Evolutionary conservation across 352 stramenopile genomes (phyloP).

Genomic region (Plasmopara halstedii): DNA sequence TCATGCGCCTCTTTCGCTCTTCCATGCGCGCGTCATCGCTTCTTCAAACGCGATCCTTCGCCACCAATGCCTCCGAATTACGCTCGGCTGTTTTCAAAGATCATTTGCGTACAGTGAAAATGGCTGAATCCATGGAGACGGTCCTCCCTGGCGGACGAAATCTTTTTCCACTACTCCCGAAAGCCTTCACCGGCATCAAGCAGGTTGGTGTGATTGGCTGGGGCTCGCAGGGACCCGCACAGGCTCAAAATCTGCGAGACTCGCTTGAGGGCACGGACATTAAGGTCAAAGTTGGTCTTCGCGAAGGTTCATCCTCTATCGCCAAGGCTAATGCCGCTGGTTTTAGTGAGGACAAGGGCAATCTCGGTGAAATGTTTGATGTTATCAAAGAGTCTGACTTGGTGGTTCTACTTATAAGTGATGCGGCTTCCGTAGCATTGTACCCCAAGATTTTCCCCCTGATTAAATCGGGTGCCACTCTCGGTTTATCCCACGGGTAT

Average conservation of each 20-base stretch:
- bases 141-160: conserved; percentile 83
- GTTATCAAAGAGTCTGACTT: conserved; percentile 96
- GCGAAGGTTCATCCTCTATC: conserved; percentile 67
- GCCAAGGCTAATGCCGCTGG: conserved; percentile 83
- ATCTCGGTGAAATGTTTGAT: conserved; percentile 94
- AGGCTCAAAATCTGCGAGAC: conserved; percentile 96
- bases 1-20: conserved; percentile 63
- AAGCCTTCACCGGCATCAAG: conserved; percentile 95
- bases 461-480: conserved; percentile 92
- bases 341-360: conserved; percentile 91
- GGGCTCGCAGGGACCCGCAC: conserved; percentile 95
- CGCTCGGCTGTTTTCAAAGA: conserved; percentile 61
- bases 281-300: conserved; percentile 86
- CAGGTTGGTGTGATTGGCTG: conserved; percentile 97
- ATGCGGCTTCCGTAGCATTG: conserved; percentile 91
- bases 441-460: conserved; percentile 97
- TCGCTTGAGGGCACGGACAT: conserved; percentile 83
- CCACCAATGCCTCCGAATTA: conserved; percentile 58
- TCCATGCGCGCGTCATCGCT: conserved; percentile 39
- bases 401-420: conserved; percentile 95
- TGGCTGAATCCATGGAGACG: conserved; percentile 68
- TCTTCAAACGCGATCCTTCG: conserved; percentile 41
- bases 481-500: conserved; percentile 97
- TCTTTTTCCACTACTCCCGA: conserved; percentile 91
- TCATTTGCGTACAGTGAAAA: conserved; percentile 66